phyloP scores from a whole-genome alignment of 2,329 filamentous ascomycete genomes.

The Ascochyta koolunga region DNA sequence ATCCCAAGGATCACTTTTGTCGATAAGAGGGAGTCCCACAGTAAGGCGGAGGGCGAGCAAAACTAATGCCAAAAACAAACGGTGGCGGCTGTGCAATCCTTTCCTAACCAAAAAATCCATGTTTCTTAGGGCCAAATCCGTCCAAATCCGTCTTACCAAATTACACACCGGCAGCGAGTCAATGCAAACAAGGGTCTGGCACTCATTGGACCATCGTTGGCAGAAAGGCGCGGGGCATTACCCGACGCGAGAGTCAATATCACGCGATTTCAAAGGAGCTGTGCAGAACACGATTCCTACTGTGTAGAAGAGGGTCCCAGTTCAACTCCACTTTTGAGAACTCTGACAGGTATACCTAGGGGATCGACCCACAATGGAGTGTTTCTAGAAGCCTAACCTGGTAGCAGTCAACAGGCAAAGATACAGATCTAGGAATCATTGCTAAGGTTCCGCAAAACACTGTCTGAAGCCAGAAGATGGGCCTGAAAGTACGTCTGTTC shows the following conservation, averaged over 20 bases:
- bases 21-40: constrained; percentile 7
- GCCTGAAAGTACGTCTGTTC: not conserved
- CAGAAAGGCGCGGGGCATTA: constrained; percentile 10
- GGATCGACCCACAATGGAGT: not conserved
- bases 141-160: constrained; percentile 4
- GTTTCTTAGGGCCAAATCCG: not conserved
- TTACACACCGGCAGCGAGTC: constrained; percentile 8
- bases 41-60: constrained; percentile 7
- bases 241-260: not conserved
- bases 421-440: not conserved
- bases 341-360: not conserved
- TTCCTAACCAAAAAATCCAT: not conserved
- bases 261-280: not conserved
- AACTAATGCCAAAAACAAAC: not conserved
- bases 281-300: not conserved
- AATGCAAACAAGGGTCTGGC: constrained; percentile 6
- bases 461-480: not conserved
- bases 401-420: not conserved
- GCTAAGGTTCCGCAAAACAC: not conserved
- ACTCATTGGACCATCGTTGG: not conserved
- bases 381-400: constrained; percentile 4
- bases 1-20: constrained; percentile 1
- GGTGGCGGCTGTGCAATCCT: constrained; percentile 3
- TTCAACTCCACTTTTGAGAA: not conserved
- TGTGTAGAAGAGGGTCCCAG: not conserved